Base-by-base conservation (phyloP, 2,329 filamentous ascomycete species). In the Sclerotinia borealis region DNA sequence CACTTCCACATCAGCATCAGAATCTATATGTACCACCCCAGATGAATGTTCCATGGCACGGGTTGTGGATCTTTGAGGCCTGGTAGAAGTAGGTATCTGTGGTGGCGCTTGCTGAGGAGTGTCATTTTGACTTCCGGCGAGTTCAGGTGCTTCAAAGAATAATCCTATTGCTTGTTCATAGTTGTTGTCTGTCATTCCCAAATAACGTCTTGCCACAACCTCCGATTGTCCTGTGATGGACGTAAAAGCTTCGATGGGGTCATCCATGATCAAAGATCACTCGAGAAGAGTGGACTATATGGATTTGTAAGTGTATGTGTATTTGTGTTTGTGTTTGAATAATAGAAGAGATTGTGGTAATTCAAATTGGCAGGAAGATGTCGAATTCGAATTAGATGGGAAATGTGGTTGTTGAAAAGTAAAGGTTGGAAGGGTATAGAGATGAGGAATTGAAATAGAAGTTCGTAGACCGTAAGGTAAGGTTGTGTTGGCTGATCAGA, bases 81-180 rank as follows among this genome's bases (percentile, higher is more conserved):
- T 64, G 69, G 72, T 69, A 59, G 69, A 67, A 17, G 67, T 61
- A 37, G 71, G 75, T 64, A 73, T 65, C 56, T 68, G 68, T 45
- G 72, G 74, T 11, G 72, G 54, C 56, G 63, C 58, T n/a, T 66
- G 56, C 41, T 70, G 61, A 27, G 67, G 54, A 36, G 54, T 62
- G 25, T 68, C 63, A 48, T 67, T 59, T 27, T 70, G 51, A 31
- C 68, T 63, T 61, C 68, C 63, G 69, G 68, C 85, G 66, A 88
- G 84, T 54, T 93, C 92, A 49, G 90, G 91, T 74, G 90, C 95
- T 73, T 96, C 92, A 76, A 92, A 98, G 78, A 87, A 99, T 15
- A 98, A 86, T 72, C 91, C 86, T 71, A 97, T 88, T 31, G 95
- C 95, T 72, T 93, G 89, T 76, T 92, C 87, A 59, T 93, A 80